Evolutionary conservation across 768 basidiomycete species (phyloP).

Genomic region (Suillus subluteus): DNA sequence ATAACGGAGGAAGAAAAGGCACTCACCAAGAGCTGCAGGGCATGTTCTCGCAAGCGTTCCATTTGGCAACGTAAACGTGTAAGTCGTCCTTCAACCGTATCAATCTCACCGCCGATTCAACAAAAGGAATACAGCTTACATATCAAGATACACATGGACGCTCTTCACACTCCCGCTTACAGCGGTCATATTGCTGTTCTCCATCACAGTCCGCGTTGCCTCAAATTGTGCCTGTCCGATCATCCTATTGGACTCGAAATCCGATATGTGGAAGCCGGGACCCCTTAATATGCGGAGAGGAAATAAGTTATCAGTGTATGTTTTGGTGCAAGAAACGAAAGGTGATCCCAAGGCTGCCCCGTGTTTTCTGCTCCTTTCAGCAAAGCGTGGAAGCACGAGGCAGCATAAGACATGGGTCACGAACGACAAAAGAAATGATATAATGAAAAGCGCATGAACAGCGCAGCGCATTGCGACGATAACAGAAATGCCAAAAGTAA

Average conservation of each 20-base stretch:
- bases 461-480: not conserved
- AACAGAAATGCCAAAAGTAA: not conserved
- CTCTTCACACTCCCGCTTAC: constrained; percentile 66
- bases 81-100: constrained; percentile 52
- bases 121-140: constrained; percentile 47
- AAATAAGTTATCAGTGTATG: not conserved
- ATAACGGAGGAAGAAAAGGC: not conserved
- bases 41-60: constrained; percentile 73
- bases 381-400: not conserved
- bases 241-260: constrained; percentile 75
- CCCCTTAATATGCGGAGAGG: constrained; percentile 46
- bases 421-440: not conserved
- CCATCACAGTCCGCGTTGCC: constrained; percentile 70
- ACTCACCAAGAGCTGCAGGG: constrained; percentile 75
- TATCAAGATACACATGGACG: constrained; percentile 72
- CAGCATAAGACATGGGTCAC: not conserved
- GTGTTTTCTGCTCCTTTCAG: not conserved
- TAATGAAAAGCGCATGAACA: not conserved
- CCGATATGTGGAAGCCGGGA: constrained; percentile 74
- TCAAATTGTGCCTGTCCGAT: constrained; percentile 73
- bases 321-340: not conserved
- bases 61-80: constrained; percentile 65
- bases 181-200: constrained; percentile 41
- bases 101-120: not conserved
- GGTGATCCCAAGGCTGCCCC: not conserved